A percentile compares a stretch with the other conserved stretches of the same genome.
Conservation (phyloP, 805 yeast genomes). For the Nakazawaea molendinolei region DNA sequence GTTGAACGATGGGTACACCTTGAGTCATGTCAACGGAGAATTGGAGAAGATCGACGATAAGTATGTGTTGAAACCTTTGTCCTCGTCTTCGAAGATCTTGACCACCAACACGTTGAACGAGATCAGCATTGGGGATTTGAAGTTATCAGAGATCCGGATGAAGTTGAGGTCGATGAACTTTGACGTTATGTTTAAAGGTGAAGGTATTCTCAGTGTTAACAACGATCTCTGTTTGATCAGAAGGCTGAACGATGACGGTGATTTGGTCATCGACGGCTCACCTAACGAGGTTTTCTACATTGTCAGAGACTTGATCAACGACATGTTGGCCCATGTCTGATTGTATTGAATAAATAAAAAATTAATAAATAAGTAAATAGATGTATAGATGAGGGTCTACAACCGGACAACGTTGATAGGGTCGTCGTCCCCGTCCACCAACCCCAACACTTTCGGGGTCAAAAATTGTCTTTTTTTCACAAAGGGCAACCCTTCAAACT, state of each 20-base stretch:
- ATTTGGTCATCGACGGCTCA: conserved; percentile 78
- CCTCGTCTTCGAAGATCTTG: conserved; percentile 3
- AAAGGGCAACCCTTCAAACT: conserved; percentile 30
- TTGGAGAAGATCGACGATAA: conserved; percentile 20
- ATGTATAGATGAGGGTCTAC: not conserved
- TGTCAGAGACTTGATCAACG: conserved; percentile 64
- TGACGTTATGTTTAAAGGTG: conserved; percentile 85
- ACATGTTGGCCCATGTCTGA: conserved; percentile 68
- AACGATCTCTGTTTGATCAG: conserved; percentile 59
- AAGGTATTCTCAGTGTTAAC: conserved; percentile 85
- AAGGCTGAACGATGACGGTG: conserved; percentile 68
- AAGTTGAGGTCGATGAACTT: conserved; percentile 51
- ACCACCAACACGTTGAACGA: conserved; percentile 23
- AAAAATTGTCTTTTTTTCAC: conserved; percentile 30
- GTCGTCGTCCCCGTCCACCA: conserved; percentile 27
- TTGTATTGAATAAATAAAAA: conserved; percentile 11
- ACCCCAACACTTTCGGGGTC: conserved; percentile 32
- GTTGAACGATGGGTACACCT: conserved; percentile 70
- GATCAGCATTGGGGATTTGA: conserved; percentile 82
- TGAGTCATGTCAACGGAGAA: conserved; percentile 78
- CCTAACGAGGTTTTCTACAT: conserved; percentile 70
- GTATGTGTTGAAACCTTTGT: conserved; percentile 7
- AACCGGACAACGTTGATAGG: conserved; percentile 8
- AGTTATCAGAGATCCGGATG: conserved; percentile 72
- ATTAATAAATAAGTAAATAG: not conserved